These are phyloP conservation scores for Leptographium galeiforme DNA, from an alignment of 2,329 filamentous ascomycete genomes.

Conservation along the genomic window DNA sequence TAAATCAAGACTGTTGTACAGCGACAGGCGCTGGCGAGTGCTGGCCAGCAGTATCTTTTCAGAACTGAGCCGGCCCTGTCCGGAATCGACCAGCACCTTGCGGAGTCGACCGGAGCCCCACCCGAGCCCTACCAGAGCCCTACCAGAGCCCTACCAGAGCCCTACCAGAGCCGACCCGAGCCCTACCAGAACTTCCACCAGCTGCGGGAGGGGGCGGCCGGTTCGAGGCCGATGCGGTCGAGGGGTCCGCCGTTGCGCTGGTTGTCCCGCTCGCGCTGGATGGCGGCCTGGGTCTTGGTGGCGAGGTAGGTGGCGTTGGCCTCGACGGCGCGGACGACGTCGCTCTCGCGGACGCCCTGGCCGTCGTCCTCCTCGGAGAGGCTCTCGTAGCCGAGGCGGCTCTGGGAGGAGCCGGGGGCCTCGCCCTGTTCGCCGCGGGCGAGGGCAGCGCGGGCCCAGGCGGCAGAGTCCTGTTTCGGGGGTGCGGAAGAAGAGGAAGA, in stretches of 20 bases:
- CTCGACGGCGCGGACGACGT: conserved; percentile 19
- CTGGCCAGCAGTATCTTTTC: too few relatives aligned
- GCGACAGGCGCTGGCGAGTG: not conserved
- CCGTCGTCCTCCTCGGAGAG: conserved; percentile 20
- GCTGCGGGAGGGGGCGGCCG: conserved; percentile 17
- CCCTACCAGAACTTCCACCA: conserved; percentile 18
- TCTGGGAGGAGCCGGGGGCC: conserved; percentile 11
- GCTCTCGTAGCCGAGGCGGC: conserved; percentile 19
- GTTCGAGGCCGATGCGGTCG: conserved; percentile 32
- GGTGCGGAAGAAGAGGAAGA: conserved; percentile 1
- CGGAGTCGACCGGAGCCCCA: too few relatives aligned
- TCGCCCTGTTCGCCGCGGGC: conserved; percentile 23
- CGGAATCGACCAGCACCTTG: too few relatives aligned
- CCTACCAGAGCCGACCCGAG: conserved; percentile 1
- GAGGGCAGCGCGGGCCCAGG: conserved; percentile 25
- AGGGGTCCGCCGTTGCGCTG: conserved; percentile 27
- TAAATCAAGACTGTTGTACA: not conserved
- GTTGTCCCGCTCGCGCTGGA: conserved; percentile 36
- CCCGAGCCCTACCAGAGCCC: not conserved
- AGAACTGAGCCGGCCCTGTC: too few relatives aligned
- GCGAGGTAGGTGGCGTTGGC: conserved; percentile 19
- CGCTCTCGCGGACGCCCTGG: conserved; percentile 16
- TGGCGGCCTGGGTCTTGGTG: conserved; percentile 25
- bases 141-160: not conserved
- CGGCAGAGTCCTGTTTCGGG: conserved; percentile 1